These are phyloP conservation scores for Saururus chinensis DNA, from an alignment of 164 flowering plant species.

Conservation along the genomic window DNA sequence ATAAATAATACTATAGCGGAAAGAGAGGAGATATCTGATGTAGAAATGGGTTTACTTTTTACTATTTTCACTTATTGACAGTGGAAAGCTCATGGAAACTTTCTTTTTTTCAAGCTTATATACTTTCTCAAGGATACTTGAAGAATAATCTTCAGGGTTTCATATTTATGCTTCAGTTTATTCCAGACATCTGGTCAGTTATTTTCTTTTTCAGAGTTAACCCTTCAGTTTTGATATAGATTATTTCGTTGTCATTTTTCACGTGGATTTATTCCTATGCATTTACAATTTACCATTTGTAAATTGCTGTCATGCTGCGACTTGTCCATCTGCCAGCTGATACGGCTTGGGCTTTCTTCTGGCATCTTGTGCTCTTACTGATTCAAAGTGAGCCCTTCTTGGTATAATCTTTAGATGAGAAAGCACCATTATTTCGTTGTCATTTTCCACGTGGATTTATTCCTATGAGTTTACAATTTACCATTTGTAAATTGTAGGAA, in stretches of 20 bases:
- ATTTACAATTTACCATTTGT: too few relatives aligned
- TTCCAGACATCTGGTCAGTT: not conserved
- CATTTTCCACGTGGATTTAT: too few relatives aligned
- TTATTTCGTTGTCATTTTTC: too few relatives aligned
- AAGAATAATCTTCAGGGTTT: too few relatives aligned
- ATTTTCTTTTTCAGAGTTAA: not conserved
- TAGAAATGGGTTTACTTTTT: not conserved
- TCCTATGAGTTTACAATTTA: too few relatives aligned
- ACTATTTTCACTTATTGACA: too few relatives aligned
- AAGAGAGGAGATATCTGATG: conserved; percentile 28
- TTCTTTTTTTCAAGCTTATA: too few relatives aligned
- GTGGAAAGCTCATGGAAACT: too few relatives aligned
- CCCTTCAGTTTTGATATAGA: conserved; percentile 25
- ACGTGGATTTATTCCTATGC: too few relatives aligned
- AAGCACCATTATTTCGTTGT: not conserved
- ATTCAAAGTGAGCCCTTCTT: conserved; percentile 45
- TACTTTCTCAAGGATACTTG: too few relatives aligned
- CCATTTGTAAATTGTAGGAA: too few relatives aligned
- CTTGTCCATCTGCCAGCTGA: conserved; percentile 44
- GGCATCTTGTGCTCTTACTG: conserved; percentile 59
- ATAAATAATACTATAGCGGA: not conserved
- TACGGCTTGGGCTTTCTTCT: conserved; percentile 78
- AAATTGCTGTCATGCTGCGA: conserved; percentile 6
- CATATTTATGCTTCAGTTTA: too few relatives aligned
- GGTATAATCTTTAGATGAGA: conserved; percentile 5